Base-by-base conservation (phyloP, 306 rosid genomes). In the Corylus americana region DNA sequence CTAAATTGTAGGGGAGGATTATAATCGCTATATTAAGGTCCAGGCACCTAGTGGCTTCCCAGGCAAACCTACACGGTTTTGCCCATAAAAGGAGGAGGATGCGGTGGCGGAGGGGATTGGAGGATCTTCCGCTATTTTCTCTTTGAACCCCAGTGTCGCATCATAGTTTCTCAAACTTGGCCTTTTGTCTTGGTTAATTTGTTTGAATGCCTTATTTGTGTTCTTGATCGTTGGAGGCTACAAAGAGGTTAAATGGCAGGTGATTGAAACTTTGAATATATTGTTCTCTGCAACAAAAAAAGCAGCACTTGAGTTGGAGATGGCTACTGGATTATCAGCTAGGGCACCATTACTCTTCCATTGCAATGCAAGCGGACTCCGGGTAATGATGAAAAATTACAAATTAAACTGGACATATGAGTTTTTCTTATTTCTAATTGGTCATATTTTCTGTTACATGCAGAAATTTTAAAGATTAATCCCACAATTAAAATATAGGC, bases 301-400 rank as follows among this genome's bases (percentile, higher is more conserved):
- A 51, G 11, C 18, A 42, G 12, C 2, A 9, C 48, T 53, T 12
- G 8, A n/a, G 29, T 79, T 29, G 58, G 51, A 74, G 48, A 78
- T 85, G 85, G 74, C 62, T 11, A 69, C 80, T 63, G 49, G 74
- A 69, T 70, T 80, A 8, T 66, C 22, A 22, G 25, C 71, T 39
- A 53, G 35, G 37, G 55, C 76, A 16, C 71, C 83, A 8, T 47
- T 51, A 47, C 50, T 85, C 17, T 68, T 54, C 57, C 27, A 47
- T 10, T 7, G 35, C 79, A 29, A 53, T n/a, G 70, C 48, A 42
- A 68, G 20, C 47, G 27, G 72, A 45, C 71, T 81, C 74, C 81
- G 58, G 85, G 88, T 81, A 53, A 42, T 59, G 55, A 39, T 42
- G 20, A 11, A 14, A 2, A 1, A 22, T 13, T 55, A 13, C 31